A percentile compares a stretch with the other conserved stretches of the same genome.
These are phyloP conservation scores for Plectosphaerella sp. DNA, from an alignment of 2,329 filamentous ascomycete species.

Conservation along the genomic window DNA sequence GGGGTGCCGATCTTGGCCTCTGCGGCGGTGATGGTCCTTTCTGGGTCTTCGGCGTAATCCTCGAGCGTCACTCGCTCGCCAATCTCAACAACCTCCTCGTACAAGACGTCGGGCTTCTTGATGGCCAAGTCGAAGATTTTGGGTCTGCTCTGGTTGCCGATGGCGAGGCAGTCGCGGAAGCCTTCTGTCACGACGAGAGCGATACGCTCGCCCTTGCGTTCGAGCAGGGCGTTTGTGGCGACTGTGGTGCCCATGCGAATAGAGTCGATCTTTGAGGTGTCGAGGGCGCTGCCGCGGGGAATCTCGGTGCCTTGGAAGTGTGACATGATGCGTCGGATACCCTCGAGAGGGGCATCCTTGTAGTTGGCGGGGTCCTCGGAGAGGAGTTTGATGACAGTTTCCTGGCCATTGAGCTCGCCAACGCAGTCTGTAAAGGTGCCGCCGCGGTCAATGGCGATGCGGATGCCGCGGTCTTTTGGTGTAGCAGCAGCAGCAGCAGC, in stretches of 20 bases:
- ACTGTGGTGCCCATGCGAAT: slow-evolving; percentile 97
- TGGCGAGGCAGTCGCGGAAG: slow-evolving; percentile 81
- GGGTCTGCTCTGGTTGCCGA: slow-evolving; percentile 86
- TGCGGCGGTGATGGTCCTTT: slow-evolving; percentile 33
- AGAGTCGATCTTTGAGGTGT: slow-evolving; percentile 79
- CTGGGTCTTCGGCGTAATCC: slow-evolving; percentile 81
- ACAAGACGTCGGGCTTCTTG: slow-evolving; percentile 79
- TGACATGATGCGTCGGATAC: slow-evolving; percentile 80
- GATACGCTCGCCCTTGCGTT: slow-evolving; percentile 85
- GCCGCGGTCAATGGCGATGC: slow-evolving; percentile 75
- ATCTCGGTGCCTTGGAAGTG: slow-evolving; percentile 72
- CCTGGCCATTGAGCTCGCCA: slow-evolving; percentile 73
- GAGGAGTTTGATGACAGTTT: slow-evolving; percentile 81
- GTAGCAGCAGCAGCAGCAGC: too few species aligned
- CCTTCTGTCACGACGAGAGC: slow-evolving; percentile 83
- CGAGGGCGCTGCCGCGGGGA: slow-evolving; percentile 72
- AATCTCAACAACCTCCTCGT: slow-evolving; percentile 81
- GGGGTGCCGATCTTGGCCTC: slow-evolving; percentile 45
- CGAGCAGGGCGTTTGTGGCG: slow-evolving; percentile 85
- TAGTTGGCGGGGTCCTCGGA: slow-evolving; percentile 91
- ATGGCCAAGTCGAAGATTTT: slow-evolving; percentile 91
- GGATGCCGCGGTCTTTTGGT: slow-evolving; percentile 49
- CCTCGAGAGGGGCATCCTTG: slow-evolving; percentile 83
- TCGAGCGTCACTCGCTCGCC: slow-evolving; percentile 88
- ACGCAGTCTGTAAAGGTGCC: slow-evolving; percentile 94